Conservation (phyloP, 1,139 yeast species). For the Pichia kudriavzevii region DNA sequence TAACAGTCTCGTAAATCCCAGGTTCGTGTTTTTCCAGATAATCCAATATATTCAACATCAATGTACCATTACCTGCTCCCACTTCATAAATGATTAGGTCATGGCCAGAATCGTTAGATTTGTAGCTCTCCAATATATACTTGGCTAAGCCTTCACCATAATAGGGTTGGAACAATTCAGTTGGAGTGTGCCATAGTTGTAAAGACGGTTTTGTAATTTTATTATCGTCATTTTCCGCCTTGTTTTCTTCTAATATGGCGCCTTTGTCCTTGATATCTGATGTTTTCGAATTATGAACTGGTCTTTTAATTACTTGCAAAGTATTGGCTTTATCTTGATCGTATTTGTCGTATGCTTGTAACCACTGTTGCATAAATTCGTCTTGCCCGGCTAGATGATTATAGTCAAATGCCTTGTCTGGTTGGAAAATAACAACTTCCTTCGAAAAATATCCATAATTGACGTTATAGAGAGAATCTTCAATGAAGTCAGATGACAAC, state of each 20-base stretch:
- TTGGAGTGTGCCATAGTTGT: constrained; percentile 88
- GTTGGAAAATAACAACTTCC: constrained; percentile 71
- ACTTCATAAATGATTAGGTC: constrained; percentile 74
- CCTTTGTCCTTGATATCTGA: constrained; percentile 2
- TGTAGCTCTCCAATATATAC: constrained; percentile 62
- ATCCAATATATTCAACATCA: constrained; percentile 72
- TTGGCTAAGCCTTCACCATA: constrained; percentile 83
- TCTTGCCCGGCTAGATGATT: constrained; percentile 54
- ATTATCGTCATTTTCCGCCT: constrained; percentile 8
- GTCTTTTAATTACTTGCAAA: constrained; percentile 8
- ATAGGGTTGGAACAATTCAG: constrained; percentile 74
- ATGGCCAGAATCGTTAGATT: constrained; percentile 54
- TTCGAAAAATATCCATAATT: constrained; percentile 74
- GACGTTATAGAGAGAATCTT: constrained; percentile 78
- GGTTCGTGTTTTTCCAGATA: constrained; percentile 59
- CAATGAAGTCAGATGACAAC: constrained; percentile 73
- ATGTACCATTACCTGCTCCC: constrained; percentile 89
- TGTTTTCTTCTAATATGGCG: not conserved
- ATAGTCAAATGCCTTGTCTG: constrained; percentile 54
- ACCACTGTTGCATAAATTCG: constrained; percentile 65
- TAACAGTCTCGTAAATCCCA: constrained; percentile 59
- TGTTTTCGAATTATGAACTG: not conserved
- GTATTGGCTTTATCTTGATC: constrained; percentile 30
- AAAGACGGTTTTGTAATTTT: constrained; percentile 35
- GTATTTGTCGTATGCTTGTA: constrained; percentile 53